A percentile compares a stretch with the other conserved stretches of the same genome.
These are phyloP conservation scores for Penicillium sp. DNA, from an alignment of 2,329 filamentous ascomycete species.

Conservation along the genomic window DNA sequence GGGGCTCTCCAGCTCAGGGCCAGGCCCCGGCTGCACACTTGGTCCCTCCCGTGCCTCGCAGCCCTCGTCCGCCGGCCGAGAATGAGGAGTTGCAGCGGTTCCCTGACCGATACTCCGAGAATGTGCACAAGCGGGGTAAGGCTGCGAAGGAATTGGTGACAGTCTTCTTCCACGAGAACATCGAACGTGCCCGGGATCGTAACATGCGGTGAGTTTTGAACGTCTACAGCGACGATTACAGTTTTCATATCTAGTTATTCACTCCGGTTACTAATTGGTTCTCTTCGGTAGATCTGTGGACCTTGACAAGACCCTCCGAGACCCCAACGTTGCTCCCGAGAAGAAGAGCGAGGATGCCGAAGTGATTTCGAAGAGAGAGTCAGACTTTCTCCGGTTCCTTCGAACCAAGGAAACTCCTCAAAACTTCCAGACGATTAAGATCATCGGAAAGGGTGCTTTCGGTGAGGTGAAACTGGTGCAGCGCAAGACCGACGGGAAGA, in stretches of 20 bases:
- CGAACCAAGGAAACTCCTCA: conserved; percentile 89
- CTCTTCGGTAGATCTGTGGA: conserved; percentile 72
- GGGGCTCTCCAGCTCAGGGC: conserved; percentile 54
- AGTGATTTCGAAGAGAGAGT: conserved; percentile 82
- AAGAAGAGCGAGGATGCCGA: conserved; percentile 84
- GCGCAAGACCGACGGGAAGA: conserved; percentile 92
- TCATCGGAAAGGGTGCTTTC: conserved; percentile 98
- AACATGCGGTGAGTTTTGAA: conserved; percentile 74
- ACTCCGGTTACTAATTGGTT: not conserved
- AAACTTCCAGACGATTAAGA: conserved; percentile 95
- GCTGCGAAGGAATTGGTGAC: conserved; percentile 66
- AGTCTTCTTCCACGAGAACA: conserved; percentile 96
- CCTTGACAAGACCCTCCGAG: conserved; percentile 80
- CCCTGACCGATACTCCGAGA: conserved; percentile 84
- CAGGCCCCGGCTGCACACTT: conserved; percentile 67
- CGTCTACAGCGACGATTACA: not conserved
- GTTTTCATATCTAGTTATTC: not conserved
- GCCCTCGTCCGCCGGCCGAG: conserved; percentile 56
- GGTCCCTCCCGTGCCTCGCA: conserved; percentile 65
- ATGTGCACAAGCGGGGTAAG: conserved; percentile 72
- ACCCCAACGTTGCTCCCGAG: conserved; percentile 71
- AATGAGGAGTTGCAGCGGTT: conserved; percentile 74
- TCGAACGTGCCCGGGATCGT: conserved; percentile 89
- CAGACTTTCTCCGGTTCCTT: conserved; percentile 89
- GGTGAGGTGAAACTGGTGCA: conserved; percentile 97